These are phyloP conservation scores for Rhynchospora pubera DNA, from an alignment of 176 grass and related monocot genomes.

Conservation along the genomic window DNA sequence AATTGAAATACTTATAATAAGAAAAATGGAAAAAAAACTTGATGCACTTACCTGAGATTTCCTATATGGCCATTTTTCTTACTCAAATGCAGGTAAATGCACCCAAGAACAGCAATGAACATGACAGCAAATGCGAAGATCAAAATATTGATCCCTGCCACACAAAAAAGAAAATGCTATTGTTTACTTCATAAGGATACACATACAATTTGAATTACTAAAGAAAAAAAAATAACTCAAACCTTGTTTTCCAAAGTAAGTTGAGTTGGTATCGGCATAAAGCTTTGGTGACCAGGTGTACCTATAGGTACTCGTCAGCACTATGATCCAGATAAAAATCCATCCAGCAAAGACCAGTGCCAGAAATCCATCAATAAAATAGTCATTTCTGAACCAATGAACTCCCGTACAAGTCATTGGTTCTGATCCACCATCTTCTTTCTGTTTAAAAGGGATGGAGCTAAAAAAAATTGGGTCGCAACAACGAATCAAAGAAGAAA, in stretches of 20 bases:
- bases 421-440: no score
- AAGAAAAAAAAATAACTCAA: neutral
- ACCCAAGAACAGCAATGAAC: slow-evolving; percentile 39
- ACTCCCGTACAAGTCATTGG: no score
- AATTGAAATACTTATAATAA: no score
- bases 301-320: slow-evolving; percentile 27
- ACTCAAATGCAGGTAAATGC: slow-evolving; percentile 40
- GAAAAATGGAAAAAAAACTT: neutral
- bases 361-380: no score
- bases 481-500: no score
- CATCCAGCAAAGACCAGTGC: slow-evolving; percentile 34
- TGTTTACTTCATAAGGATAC: neutral
- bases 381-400: no score
- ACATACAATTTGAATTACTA: neutral
- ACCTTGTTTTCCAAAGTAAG: slow-evolving; percentile 56
- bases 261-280: slow-evolving; percentile 24
- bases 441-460: no score
- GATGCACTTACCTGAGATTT: neutral
- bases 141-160: slow-evolving; percentile 27
- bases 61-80: neutral
- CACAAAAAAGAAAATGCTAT: neutral
- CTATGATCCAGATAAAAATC: slow-evolving; percentile 39
- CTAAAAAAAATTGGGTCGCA: no score
- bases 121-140: slow-evolving; percentile 38
- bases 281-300: slow-evolving; percentile 36